A percentile compares a stretch with the other conserved stretches of the same genome.
Conservation (phyloP, 176 grass and related monocot genomes). For the Poa annua region DNA sequence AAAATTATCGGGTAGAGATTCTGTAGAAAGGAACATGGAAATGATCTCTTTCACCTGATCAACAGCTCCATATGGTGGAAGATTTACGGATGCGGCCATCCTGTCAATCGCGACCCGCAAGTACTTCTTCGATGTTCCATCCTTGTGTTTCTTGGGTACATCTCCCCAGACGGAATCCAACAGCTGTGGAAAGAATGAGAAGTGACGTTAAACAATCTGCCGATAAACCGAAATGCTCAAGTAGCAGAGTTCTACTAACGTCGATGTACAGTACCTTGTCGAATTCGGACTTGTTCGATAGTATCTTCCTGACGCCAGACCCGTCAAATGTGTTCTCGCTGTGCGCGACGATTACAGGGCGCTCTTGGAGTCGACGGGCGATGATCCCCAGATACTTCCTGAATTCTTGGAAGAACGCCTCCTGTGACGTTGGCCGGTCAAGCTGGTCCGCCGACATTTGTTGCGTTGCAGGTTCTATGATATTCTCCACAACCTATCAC, state of each 20-base stretch:
- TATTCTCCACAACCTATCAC: conserved; percentile 63
- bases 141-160: conserved; percentile 59
- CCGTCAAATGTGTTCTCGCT: conserved; percentile 93
- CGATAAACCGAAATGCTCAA: background rate
- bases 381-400: conserved; percentile 55
- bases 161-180: conserved; percentile 68
- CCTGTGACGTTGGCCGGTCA: conserved; percentile 60
- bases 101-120: conserved; percentile 63
- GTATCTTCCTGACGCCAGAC: conserved; percentile 59
- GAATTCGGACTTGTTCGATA: conserved; percentile 65
- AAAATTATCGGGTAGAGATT: background rate
- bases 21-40: background rate
- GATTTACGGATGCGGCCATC: conserved; percentile 54
- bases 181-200: conserved; percentile 38
- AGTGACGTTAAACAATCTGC: background rate
- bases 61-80: conserved; percentile 82
- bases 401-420: conserved; percentile 66
- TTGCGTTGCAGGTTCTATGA: conserved; percentile 60
- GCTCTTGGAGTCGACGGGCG: conserved; percentile 46
- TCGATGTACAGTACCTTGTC: conserved; percentile 51
- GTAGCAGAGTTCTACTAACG: background rate
- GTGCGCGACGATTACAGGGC: conserved; percentile 83
- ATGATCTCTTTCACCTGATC: conserved; percentile 50
- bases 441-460: conserved; percentile 47
- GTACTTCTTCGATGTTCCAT: conserved; percentile 55